Evolutionary conservation across 345 rosid genomes (phyloP), one percentile per base, ranked within the genome.

Genomic region (Pugionium cornutum): DNA sequence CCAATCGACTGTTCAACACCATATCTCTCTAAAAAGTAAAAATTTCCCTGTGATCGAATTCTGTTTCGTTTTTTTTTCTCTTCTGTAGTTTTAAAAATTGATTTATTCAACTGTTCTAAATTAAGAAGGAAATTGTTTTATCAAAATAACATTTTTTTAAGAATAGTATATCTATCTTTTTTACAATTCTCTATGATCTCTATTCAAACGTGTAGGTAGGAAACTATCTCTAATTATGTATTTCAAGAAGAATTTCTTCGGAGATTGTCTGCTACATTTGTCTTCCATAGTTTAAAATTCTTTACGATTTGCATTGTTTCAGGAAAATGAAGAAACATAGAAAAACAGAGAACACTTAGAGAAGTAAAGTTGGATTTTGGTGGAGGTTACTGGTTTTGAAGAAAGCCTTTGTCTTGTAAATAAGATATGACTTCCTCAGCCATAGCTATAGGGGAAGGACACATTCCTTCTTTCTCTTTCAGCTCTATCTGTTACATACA

Each of bases 401-500:
- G 86, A 76, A 67, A 87, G 18, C 97, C 96, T 78, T 82, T 86
- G 69, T 80, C 81, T 69, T 86, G 83, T 80, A 92, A 70, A 68
- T 86, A 92, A 33, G 84, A 60, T 42, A 87, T 77, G 29, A 92
- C 91, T 71, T 83, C 75, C 58, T 78, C 89, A 9, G 91, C 89
- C 98, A 87, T 84, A 29, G 76, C 81, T 45, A 46, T 66, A n/a
- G 96, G 89, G 3, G 87, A 32, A 29, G 89, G 87, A 78, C 96
- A 89, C 49, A 66, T 76, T 76, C 94, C 96, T 27, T 81, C 84
- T 58, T 67, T 81, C 82, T 81, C 81, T 46, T 69, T 59, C 48
- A 92, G 49, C 80, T 89, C 91, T 72, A 92, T 86, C 91, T 92
- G 83, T 60, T n/a, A n/a, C n/a, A n/a, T n/a, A n/a, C n/a, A n/a